Evolutionary conservation across 257 asterid species (phyloP), one percentile per base, ranked within the genome.

Genomic region (Verbascum thapsus): DNA sequence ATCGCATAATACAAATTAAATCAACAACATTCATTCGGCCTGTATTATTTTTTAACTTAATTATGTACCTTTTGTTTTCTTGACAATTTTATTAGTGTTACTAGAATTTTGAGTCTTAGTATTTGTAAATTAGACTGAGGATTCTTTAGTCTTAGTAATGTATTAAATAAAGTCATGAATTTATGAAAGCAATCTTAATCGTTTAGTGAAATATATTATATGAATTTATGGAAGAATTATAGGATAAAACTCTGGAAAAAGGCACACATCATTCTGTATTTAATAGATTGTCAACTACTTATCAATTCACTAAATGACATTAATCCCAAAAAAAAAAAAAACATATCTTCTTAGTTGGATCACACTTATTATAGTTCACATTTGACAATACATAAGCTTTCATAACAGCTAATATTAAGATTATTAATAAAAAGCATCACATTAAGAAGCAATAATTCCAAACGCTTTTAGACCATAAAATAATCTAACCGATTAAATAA

Each of bases 291-390:
- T 19, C 66, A 10, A 32, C 20, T 53, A 22, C 15, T 19, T 59
- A 9, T 39, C 22, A 13, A 23, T 11, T 56, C 63, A 53, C 18
- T 3, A 53, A 8, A 13, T 38, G 41, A 49, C 55, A n/a, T 55
- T 71, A 40, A 47, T 68, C 70, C 69, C 47, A 64, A 61, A 64
- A 26, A 26, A 26, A 5, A 2, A 26, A n/a, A n/a, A 64, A 73
- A 18, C 79, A 13, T 15, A 75, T 50, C 53, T 38, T 68, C 73
- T 68, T 80, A 68, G 79, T 68, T 71, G 79, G 74, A 71, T 64
- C 10, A 68, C 81, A 80, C 76, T 76, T 48, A 71, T 64, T 65
- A 15, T 15, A 76, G 20, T 51, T 76, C 62, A 16, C 18, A 13
- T 18, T 6, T 37, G 58, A 45, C 56, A 54, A 58, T 65, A 12